Evolutionary conservation across 345 rosid species (phyloP).

Genomic region (Populus nigra): DNA sequence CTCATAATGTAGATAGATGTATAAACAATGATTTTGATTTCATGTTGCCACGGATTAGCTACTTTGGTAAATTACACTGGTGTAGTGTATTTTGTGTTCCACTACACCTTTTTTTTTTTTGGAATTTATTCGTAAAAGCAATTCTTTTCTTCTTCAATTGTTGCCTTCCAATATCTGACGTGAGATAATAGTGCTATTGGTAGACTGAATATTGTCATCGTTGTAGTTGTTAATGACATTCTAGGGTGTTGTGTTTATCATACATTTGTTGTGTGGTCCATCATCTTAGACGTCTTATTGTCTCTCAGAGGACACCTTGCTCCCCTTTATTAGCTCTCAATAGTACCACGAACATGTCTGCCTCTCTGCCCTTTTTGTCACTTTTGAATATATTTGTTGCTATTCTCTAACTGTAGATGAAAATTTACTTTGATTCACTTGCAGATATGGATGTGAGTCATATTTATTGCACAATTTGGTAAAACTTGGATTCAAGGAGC

Average conservation of each 20-base stretch:
- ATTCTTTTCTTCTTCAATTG: neutral
- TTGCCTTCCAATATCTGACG: neutral
- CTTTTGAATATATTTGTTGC: neutral
- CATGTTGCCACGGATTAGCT: neutral
- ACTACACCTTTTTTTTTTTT: no score
- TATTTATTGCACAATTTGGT: constrained; percentile 63
- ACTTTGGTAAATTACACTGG: neutral
- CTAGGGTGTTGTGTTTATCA: no score
- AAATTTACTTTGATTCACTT: neutral
- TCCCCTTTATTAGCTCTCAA: no score
- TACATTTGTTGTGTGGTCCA: no score
- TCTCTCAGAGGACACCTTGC: no score
- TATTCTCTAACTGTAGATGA: neutral
- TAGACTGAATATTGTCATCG: neutral
- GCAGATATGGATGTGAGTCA: constrained; percentile 64
- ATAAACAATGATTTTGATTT: neutral
- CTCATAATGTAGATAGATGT: neutral
- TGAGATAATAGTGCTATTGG: neutral
- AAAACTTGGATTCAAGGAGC: constrained; percentile 85
- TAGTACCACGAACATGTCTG: no score
- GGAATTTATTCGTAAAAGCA: no score
- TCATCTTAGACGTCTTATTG: no score
- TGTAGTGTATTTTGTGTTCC: no score
- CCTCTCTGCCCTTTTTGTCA: neutral
- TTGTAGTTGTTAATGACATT: no score